phyloP scores from a whole-genome alignment of 164 flowering plant genomes.

The Paratinospora sagittata region DNA sequence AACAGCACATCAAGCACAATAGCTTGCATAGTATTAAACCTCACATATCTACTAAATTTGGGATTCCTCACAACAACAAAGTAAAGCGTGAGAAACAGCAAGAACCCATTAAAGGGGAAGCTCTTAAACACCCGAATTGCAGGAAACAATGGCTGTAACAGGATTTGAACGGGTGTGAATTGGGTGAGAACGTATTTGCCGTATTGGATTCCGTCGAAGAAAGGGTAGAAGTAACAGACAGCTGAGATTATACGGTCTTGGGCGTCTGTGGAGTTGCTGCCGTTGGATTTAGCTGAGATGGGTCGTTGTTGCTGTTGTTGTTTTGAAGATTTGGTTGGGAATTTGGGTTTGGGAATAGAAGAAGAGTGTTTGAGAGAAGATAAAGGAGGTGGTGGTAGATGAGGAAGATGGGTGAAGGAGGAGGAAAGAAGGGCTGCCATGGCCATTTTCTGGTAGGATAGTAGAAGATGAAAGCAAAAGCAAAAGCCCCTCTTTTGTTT shows the following conservation, averaged over 20 bases:
- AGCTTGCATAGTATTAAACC: constrained; percentile 98
- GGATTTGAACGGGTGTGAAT: constrained; percentile 56
- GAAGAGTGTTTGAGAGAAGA: constrained; percentile 16
- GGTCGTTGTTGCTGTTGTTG: background rate
- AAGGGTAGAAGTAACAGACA: constrained; percentile 84
- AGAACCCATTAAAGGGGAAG: constrained; percentile 86
- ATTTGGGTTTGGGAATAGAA: constrained; percentile 15
- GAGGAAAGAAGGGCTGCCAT: constrained; percentile 12
- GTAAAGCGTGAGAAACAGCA: constrained; percentile 76
- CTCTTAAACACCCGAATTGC: constrained; percentile 76
- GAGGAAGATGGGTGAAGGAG: background rate
- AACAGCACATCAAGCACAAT: constrained; percentile 86
- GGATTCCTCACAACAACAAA: constrained; percentile 81
- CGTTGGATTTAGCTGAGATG: constrained; percentile 33
- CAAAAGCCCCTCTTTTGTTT: background rate
- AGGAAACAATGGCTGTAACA: constrained; percentile 71
- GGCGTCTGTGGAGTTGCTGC: constrained; percentile 35
- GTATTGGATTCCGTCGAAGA: constrained; percentile 86
- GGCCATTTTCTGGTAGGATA: constrained; percentile 1
- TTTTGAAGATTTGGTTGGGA: constrained; percentile 1
- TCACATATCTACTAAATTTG: constrained; percentile 83
- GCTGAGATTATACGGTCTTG: constrained; percentile 87
- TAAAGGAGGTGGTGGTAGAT: background rate
- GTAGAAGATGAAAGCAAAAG: background rate
- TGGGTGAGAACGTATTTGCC: constrained; percentile 82